These are phyloP conservation scores for Vicia villosa DNA, from an alignment of 306 rosid species.

Conservation along the genomic window DNA sequence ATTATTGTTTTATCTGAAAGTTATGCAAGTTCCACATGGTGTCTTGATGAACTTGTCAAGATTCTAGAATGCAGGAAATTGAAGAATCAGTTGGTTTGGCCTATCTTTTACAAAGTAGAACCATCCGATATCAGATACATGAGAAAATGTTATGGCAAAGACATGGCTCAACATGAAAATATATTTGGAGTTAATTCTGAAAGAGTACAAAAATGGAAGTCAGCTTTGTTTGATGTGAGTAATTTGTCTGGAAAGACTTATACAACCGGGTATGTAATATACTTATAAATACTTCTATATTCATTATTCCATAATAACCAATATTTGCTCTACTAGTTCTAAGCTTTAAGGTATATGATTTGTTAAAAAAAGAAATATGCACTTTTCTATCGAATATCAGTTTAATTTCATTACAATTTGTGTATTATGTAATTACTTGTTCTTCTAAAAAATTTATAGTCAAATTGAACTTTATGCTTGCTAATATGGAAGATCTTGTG, in stretches of 20 bases:
- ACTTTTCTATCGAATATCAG: too few relatives aligned
- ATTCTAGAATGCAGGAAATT: constrained; percentile 27
- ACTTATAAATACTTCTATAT: not conserved
- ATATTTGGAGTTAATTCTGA: not conserved
- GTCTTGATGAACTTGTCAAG: constrained; percentile 33
- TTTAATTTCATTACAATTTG: not conserved
- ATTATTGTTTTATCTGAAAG: constrained; percentile 27
- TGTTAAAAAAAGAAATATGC: not conserved
- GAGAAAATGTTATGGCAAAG: not conserved
- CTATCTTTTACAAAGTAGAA: constrained; percentile 35
- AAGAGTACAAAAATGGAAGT: constrained; percentile 23
- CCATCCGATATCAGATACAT: not conserved
- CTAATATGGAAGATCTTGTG: not conserved
- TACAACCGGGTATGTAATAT: not conserved
- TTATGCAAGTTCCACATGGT: constrained; percentile 12
- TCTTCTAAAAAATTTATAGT: not conserved
- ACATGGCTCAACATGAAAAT: constrained; percentile 11
- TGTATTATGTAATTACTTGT: not conserved
- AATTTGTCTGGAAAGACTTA: not conserved
- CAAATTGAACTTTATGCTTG: not conserved
- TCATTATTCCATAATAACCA: not conserved
- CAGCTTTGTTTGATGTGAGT: constrained; percentile 14
- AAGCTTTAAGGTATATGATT: not conserved
- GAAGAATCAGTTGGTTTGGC: constrained; percentile 25
- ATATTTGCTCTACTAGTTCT: not conserved